Base-by-base conservation (phyloP, 2,329 filamentous ascomycete species). In the Fusarium lateritium region DNA sequence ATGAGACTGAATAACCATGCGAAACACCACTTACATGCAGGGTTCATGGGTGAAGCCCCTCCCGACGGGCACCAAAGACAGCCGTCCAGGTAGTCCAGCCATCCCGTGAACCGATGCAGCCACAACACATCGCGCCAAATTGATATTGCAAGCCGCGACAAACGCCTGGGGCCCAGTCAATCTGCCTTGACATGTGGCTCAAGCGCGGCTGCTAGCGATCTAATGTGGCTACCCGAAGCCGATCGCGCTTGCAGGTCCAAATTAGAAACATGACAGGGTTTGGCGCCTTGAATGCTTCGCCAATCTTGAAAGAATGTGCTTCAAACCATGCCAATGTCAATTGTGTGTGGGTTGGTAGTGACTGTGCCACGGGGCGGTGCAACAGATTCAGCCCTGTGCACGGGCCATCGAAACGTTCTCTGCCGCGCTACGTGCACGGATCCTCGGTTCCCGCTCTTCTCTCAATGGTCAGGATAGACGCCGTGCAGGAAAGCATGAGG, bases 321-420 rank as follows among this genome's bases (percentile, higher is more conserved):
- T 45, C 5, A 38, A 42, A 61, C 21, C n/a, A 56, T 43, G 24
- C 14, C 19, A 14, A n/a, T 45, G 14, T 36, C 11, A 45, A 17
- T 54, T 24, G 24, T 24, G 24, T 24, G 24, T 19, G 19, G 56
- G 47, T 65, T 42, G 46, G 19, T 24, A 21, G 34, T 36, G 45
- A 38, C 70, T 70, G 62, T 64, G 72, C 71, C 71, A 66, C 67
- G n/a, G 60, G 69, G 72, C 71, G 57, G 58, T 70, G 72, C 38
- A 39, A 39, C 51, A 38, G 10, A 56, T 43, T 71, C 63, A 57
- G 65, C 70, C 56, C 53, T 49, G 63, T 54, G 69, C 70, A 73
- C 60, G 65, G 52, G 42, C 62, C 71, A 39, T 7, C 6, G 19
- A 24, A 22, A 19, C 53, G 36, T 19, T 49, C 22, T 60, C 42